Evolutionary conservation across 768 basidiomycete genomes (phyloP).

Genomic region (Tylopilus rubrobrunneus): DNA sequence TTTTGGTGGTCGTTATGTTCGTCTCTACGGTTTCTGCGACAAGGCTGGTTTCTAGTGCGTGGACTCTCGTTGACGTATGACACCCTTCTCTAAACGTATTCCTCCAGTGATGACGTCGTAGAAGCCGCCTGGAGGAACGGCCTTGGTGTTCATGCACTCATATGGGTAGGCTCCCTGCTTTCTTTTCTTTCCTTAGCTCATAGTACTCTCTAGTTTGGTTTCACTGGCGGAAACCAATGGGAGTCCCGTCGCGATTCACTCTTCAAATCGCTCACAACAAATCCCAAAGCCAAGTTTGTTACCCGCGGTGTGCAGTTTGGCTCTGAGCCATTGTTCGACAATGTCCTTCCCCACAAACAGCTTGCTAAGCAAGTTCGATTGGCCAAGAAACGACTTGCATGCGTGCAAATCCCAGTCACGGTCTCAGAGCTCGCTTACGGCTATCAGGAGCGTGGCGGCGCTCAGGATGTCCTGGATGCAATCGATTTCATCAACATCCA

Average conservation of each 20-base stretch:
- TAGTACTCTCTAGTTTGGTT: slow-evolving; percentile 33
- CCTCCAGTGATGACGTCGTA: slow-evolving; percentile 50
- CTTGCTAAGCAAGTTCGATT: slow-evolving; percentile 49
- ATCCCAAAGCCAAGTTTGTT: slow-evolving; percentile 60
- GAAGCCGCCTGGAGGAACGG: slow-evolving; percentile 65
- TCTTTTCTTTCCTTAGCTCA: not conserved
- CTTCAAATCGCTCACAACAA: slow-evolving; percentile 50
- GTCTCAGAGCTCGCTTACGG: slow-evolving; percentile 64
- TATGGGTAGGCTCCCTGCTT: slow-evolving; percentile 53
- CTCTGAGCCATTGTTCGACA: slow-evolving; percentile 64
- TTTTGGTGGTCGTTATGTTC: slow-evolving; percentile 66
- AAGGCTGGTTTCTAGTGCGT: slow-evolving; percentile 37
- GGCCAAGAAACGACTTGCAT: slow-evolving; percentile 47
- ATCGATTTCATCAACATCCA: slow-evolving; percentile 65
- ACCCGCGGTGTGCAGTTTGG: slow-evolving; percentile 68
- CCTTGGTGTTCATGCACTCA: slow-evolving; percentile 69
- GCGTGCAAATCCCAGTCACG: slow-evolving; percentile 61
- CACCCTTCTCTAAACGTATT: slow-evolving; percentile 15
- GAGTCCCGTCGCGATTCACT: slow-evolving; percentile 49
- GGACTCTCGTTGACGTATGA: not conserved
- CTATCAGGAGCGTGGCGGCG: slow-evolving; percentile 50
- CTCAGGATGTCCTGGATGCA: slow-evolving; percentile 51
- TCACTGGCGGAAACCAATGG: slow-evolving; percentile 45
- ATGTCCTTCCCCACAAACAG: slow-evolving; percentile 43
- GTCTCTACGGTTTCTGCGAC: slow-evolving; percentile 42